Evolutionary conservation across 441 rosid species (phyloP).

Genomic region (Populus hybrid): DNA sequence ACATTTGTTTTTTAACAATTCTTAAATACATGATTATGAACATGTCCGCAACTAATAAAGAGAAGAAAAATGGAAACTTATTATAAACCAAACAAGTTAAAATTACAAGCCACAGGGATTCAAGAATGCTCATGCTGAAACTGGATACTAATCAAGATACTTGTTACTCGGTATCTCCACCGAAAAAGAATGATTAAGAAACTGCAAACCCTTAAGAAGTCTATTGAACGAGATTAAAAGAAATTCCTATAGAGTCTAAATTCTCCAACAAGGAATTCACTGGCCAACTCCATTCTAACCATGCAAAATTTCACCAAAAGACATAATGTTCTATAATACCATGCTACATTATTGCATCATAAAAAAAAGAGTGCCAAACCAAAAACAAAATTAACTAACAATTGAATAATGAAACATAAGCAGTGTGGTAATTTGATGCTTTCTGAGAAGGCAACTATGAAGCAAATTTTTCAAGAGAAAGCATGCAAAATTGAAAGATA

Average conservation of each 20-base stretch:
- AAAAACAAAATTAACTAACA: background rate
- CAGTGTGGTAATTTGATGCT: background rate
- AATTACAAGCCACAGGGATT: no score
- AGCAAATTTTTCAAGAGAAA: background rate
- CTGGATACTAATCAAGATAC: background rate
- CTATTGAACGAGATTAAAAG: background rate
- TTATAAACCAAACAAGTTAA: no score
- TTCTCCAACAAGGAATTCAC: background rate
- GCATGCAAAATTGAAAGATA: background rate
- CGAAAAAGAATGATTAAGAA: background rate
- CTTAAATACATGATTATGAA: background rate
- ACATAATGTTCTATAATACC: background rate
- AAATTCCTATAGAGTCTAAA: background rate
- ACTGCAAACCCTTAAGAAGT: background rate
- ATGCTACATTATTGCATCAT: background rate
- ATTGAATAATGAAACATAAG: background rate
- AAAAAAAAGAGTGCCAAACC: background rate
- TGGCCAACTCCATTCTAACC: background rate
- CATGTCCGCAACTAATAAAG: background rate
- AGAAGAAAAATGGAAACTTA: background rate
- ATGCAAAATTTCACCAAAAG: background rate
- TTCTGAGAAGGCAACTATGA: background rate
- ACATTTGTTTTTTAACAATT: background rate
- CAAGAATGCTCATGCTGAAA: no score
- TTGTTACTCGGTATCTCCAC: background rate